These are phyloP conservation scores for Amphichorda felina DNA, from an alignment of 2,329 filamentous ascomycete species.

Conservation along the genomic window DNA sequence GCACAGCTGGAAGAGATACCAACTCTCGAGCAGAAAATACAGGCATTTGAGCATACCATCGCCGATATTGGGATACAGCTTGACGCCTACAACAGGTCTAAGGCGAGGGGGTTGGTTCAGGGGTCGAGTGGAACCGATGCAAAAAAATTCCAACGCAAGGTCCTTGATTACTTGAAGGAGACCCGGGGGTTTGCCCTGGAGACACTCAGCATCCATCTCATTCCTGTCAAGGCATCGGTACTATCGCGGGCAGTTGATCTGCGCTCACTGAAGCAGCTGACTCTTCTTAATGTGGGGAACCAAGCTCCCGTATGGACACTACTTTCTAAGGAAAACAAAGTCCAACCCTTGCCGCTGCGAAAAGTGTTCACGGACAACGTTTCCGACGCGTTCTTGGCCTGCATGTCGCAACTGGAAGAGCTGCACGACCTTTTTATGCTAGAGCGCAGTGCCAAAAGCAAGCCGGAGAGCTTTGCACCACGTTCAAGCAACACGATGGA, in stretches of 20 bases:
- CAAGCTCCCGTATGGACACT: conserved; percentile 49
- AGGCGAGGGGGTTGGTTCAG: neutral
- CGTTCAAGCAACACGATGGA: conserved; percentile 37
- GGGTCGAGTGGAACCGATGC: no score
- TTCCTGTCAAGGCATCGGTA: conserved; percentile 48
- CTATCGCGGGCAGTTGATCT: conserved; percentile 45
- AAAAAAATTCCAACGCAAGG: conserved; percentile 2
- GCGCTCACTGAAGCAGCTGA: conserved; percentile 40
- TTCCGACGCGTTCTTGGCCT: conserved; percentile 38
- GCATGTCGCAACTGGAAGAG: conserved; percentile 37
- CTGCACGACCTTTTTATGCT: conserved; percentile 49
- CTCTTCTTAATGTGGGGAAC: conserved; percentile 50
- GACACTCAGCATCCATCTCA: conserved; percentile 41
- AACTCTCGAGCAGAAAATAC: neutral
- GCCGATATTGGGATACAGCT: neutral
- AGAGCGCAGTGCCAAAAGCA: conserved; percentile 37
- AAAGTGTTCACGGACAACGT: conserved; percentile 55
- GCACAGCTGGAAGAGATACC: neutral
- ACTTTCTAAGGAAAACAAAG: conserved; percentile 40
- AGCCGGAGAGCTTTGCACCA: conserved; percentile 39
- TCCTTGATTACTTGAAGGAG: conserved; percentile 39
- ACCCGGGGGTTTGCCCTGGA: conserved; percentile 47
- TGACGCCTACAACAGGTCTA: neutral
- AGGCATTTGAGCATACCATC: neutral
- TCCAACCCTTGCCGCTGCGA: conserved; percentile 36